Conservation (phyloP, 768 basidiomycete species). For the Russula lepida region DNA sequence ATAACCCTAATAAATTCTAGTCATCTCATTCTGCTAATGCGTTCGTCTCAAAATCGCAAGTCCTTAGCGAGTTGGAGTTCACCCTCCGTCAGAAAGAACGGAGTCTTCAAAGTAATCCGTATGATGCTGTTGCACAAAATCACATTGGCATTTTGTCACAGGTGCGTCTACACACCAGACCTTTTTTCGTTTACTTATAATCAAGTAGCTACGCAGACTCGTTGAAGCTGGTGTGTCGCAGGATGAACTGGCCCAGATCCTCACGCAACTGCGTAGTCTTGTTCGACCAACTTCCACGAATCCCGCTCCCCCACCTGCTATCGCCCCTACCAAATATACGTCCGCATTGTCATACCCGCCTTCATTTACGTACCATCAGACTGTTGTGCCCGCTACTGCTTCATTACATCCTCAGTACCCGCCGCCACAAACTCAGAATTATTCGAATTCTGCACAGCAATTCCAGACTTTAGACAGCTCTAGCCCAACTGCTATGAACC, state of each 20-base stretch:
- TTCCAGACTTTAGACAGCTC: constrained; percentile 1
- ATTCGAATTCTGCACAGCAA: constrained; percentile 9
- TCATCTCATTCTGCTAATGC: constrained; percentile 32
- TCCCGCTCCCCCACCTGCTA: constrained; percentile 13
- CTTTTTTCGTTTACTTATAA: constrained; percentile 11
- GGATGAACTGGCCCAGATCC: constrained; percentile 69
- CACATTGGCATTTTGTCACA: constrained; percentile 77
- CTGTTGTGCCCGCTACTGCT: constrained; percentile 25
- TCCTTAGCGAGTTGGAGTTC: constrained; percentile 75
- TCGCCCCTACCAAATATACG: constrained; percentile 13
- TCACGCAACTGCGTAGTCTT: constrained; percentile 57
- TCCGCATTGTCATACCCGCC: constrained; percentile 20
- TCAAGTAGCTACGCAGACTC: constrained; percentile 52
- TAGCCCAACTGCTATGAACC: constrained; percentile 21
- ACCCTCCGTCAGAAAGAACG: constrained; percentile 77
- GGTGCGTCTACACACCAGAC: constrained; percentile 37
- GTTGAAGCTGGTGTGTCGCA: constrained; percentile 77
- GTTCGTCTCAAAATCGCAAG: constrained; percentile 65
- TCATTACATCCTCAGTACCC: constrained; percentile 11
- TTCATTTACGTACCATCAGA: constrained; percentile 25
- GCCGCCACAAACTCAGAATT: constrained; percentile 10
- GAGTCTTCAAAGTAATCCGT: constrained; percentile 58
- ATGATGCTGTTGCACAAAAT: constrained; percentile 55
- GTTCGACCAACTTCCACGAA: constrained; percentile 32
- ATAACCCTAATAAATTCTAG: neutral